A percentile compares a stretch with the other conserved stretches of the same genome.
phyloP scores from a whole-genome alignment of 306 rosid species.

The Amphicarpaea edgeworthii region DNA sequence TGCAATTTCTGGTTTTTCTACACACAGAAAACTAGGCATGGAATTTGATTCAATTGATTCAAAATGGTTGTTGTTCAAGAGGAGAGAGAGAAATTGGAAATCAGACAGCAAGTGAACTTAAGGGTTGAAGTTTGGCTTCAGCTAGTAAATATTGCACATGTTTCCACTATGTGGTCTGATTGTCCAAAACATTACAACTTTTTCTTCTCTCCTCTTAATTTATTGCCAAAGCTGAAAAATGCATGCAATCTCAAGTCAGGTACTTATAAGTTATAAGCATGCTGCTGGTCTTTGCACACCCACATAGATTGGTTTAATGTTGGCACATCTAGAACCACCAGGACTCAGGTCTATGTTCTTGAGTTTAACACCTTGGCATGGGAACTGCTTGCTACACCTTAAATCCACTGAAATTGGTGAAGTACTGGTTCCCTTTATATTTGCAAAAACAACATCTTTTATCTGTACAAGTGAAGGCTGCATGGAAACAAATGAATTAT shows the following conservation, averaged over 20 bases:
- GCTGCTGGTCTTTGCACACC: slow-evolving; percentile 60
- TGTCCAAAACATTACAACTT: background rate
- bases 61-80: background rate
- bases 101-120: background rate
- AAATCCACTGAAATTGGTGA: slow-evolving; percentile 60
- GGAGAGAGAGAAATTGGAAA: slow-evolving; percentile 5
- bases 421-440: slow-evolving; percentile 63
- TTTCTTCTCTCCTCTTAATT: background rate
- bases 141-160: background rate
- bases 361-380: slow-evolving; percentile 61
- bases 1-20: slow-evolving; percentile 16
- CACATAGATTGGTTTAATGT: slow-evolving; percentile 47
- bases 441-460: slow-evolving; percentile 45
- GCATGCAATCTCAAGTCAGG: background rate
- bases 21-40: slow-evolving; percentile 6
- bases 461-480: slow-evolving; percentile 72
- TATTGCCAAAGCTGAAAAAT: background rate
- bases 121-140: slow-evolving; percentile 7
- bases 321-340: slow-evolving; percentile 50
- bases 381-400: slow-evolving; percentile 63
- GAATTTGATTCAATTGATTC: slow-evolving; percentile 21
- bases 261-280: slow-evolving; percentile 47
- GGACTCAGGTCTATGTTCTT: slow-evolving; percentile 53
- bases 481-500: slow-evolving; percentile 29
- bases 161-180: background rate